Conservation (phyloP, 78 protist genomes). For the Dictyostelium discoideum region dicty_2.7 NC_007088.5:5520501-5521000, state of each 20-base stretch:
- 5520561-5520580: too few species aligned
- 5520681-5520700: conserved; percentile 21
- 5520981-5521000: too few species aligned
- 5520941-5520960: background rate
- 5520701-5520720: conserved; percentile 5
- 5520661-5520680: background rate
- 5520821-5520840: background rate
- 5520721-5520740: background rate
- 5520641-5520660: background rate
- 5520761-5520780: background rate
- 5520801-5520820: background rate
- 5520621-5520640: background rate
- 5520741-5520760: background rate
- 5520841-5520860: background rate
- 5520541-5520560: background rate
- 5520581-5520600: too few species aligned
- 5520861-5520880: background rate
- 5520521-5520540: background rate
- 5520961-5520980: background rate
- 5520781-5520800: background rate
- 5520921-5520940: background rate
- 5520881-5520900: background rate
- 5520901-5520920: background rate
- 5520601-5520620: background rate
- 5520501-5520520: background rate